Evolutionary conservation across 768 basidiomycete genomes (phyloP), one percentile per base, ranked within the genome.

Genomic region (Suillus subluteus): DNA sequence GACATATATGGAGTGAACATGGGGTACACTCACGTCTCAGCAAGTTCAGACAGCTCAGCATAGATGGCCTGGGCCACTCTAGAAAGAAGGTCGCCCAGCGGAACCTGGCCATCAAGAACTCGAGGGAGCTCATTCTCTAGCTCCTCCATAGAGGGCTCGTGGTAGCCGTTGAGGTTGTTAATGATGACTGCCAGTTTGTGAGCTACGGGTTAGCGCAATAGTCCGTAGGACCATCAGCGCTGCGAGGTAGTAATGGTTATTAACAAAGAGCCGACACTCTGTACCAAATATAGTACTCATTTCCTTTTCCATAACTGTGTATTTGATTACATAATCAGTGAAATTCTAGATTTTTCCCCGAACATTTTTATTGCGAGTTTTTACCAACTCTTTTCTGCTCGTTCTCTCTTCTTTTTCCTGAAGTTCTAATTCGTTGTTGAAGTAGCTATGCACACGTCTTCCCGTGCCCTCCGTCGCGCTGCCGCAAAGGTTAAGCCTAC

Each of bases 61-160:
- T 93, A 96, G 71, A 94, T 89, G 48, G 89, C 84, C 73, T 94
- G 92, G 71, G 87, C 83, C 48, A 94, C 84, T 65, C 92, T 86
- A 48, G 92, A 91, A 44, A 96, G 82, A 48, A 96, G 74, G 55
- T 93, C 90, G 23, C 87, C 86, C 11, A 97, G 80, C 0, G 86
- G 83, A 16, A 95, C 82, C 73, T 95, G 92, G 18, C 88, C 92
- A 72, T 93, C 88, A 48, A 82, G 75, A 37, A 94, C 91, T 32
- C 84, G 67, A 7, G 92, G 94, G 7, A 96, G 87, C 69, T 96
- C 92, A 62, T 77, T 79, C 73, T 93, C 89, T 12, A 95, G 83
- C 37, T 87, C 82, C 62, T 91, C 87, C 61, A 88, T 38, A 3
- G 79, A 70, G 0, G 79, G 76, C 62, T 81, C 78, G 40, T 79